phyloP scores from a whole-genome alignment of 139 green algal species.

The Coelastrella sp. region DNA sequence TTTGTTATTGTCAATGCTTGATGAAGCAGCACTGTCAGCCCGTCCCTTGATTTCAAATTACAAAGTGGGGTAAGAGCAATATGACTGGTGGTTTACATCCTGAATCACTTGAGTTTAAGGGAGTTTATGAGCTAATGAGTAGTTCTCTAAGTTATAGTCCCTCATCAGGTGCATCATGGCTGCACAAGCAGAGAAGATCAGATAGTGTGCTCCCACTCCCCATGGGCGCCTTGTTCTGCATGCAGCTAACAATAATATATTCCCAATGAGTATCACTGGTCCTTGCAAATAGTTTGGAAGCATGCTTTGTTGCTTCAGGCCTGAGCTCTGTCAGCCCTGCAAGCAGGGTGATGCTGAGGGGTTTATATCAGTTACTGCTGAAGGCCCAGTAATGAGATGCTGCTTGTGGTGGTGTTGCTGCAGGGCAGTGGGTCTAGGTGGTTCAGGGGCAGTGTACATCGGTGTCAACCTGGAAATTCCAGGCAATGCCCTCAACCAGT shows the following conservation, averaged over 20 bases:
- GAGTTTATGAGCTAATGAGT: not conserved
- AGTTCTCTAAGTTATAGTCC: not conserved
- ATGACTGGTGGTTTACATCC: too few relatives aligned
- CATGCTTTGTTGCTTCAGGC: too few relatives aligned
- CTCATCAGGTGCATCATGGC: too few relatives aligned
- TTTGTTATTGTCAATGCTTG: conserved; percentile 75
- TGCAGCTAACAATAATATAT: too few relatives aligned
- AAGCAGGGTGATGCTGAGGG: too few relatives aligned
- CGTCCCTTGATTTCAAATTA: conserved; percentile 81
- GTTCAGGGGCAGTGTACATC: conserved; percentile 82
- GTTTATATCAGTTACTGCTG: conserved; percentile 6
- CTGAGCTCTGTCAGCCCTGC: too few relatives aligned
- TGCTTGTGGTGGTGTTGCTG: conserved; percentile 25
- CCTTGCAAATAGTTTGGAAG: too few relatives aligned
- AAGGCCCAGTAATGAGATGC: not conserved
- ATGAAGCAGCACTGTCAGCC: conserved; percentile 70
- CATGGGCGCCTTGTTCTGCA: too few relatives aligned
- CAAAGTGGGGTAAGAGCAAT: conserved; percentile 82
- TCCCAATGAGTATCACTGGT: too few relatives aligned
- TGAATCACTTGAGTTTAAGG: not conserved
- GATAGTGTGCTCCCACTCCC: too few relatives aligned
- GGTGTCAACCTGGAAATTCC: conserved; percentile 92
- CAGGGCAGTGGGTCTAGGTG: conserved; percentile 81
- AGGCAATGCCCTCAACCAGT: conserved; percentile 78
- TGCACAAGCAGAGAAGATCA: too few relatives aligned